Conservation (phyloP, 139 green algal species). For the Chlorella vulgaris region DNA sequence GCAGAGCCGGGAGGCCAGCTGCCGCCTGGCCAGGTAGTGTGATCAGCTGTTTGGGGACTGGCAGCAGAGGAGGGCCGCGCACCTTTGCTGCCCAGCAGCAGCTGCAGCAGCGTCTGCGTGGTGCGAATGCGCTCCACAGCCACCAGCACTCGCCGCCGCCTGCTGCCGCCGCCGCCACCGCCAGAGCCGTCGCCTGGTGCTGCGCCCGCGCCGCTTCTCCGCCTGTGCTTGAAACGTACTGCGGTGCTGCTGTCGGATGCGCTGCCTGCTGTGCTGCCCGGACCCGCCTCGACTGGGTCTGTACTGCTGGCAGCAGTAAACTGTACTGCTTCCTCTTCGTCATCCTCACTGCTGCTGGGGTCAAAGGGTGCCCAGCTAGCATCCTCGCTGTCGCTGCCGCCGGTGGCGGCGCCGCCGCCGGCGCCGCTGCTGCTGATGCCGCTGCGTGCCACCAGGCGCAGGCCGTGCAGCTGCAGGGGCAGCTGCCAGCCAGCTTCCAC, state of each 20-base stretch:
- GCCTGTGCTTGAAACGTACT: background rate
- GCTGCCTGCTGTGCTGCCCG: background rate
- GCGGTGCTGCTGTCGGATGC: background rate
- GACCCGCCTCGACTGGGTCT: background rate
- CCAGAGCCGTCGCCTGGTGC: background rate
- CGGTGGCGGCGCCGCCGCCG: background rate
- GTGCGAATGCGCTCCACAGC: background rate
- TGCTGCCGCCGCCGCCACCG: too few species aligned
- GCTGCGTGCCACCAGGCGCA: conserved; percentile 5
- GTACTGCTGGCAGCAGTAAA: background rate
- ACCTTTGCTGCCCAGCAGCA: background rate
- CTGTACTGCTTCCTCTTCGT: background rate
- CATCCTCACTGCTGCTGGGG: conserved; percentile 18
- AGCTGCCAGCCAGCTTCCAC: background rate
- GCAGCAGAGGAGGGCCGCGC: too few species aligned
- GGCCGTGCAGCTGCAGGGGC: conserved; percentile 2
- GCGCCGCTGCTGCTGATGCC: conserved; percentile 6
- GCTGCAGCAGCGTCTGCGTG: background rate
- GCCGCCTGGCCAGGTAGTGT: too few species aligned
- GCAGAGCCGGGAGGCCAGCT: too few species aligned
- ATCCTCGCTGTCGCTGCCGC: background rate
- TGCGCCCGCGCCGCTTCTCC: background rate
- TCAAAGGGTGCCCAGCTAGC: conserved; percentile 10
- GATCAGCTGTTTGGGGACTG: too few species aligned
- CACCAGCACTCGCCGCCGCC: conserved; percentile 2